These are phyloP conservation scores for Apiospora hydei DNA, from an alignment of 2,329 filamentous ascomycete genomes.

Conservation along the genomic window DNA sequence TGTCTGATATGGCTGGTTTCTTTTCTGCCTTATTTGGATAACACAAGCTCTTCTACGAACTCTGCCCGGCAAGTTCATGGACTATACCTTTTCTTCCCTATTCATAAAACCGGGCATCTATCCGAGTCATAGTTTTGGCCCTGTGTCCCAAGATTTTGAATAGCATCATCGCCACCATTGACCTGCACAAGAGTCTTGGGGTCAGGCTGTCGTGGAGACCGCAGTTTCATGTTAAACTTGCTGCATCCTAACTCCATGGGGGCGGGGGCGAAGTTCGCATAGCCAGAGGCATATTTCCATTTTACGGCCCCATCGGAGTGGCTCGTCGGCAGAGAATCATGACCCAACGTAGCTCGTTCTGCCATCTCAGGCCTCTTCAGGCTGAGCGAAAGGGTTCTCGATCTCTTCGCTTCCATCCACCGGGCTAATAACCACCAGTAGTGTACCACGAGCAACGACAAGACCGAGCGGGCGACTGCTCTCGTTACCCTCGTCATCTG, in stretches of 20 bases:
- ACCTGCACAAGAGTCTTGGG: neutral
- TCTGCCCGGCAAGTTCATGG: neutral
- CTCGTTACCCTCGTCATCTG: constrained; percentile 94
- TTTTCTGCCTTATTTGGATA: neutral
- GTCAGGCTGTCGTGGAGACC: neutral
- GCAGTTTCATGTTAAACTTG: neutral
- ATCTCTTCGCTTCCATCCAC: constrained; percentile 96
- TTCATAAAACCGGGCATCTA: neutral
- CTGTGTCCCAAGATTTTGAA: neutral
- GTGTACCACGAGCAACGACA: constrained; percentile 88
- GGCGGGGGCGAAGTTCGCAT: neutral
- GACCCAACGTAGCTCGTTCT: constrained; percentile 11
- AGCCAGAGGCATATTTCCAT: neutral
- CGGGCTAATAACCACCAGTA: constrained; percentile 91
- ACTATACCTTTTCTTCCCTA: neutral
- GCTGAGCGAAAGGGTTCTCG: constrained; percentile 86
- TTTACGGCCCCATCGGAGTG: neutral
- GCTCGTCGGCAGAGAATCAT: constrained; percentile 20
- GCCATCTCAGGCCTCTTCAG: constrained; percentile 65
- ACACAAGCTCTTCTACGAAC: neutral
- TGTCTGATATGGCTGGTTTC: neutral
- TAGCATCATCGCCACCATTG: neutral
- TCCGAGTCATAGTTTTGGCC: neutral
- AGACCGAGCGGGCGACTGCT: constrained; percentile 81
- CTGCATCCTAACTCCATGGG: neutral